A percentile compares a stretch with the other conserved stretches of the same genome.
These are phyloP conservation scores for Stropharia rugosoannulata DNA, from an alignment of 768 basidiomycete genomes.

Conservation along the genomic window DNA sequence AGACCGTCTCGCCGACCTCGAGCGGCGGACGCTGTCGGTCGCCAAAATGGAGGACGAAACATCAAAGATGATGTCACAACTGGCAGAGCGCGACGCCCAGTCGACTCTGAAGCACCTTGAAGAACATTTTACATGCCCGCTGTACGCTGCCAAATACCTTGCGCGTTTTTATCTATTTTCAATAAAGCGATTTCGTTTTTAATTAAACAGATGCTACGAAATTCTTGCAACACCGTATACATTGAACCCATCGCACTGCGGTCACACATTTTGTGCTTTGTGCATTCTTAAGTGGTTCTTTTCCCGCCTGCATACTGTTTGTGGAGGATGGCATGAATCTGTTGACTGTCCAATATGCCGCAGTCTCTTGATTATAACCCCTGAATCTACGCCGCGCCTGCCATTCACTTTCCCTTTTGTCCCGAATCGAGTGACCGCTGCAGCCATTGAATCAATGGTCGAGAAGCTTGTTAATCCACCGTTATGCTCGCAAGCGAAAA, in stretches of 20 bases:
- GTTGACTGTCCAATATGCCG: slow-evolving; percentile 72
- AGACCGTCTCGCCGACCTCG: slow-evolving; percentile 33
- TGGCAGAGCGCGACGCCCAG: slow-evolving; percentile 40
- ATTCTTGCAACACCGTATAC: slow-evolving; percentile 61
- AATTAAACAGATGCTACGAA: slow-evolving; percentile 55
- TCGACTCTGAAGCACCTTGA: slow-evolving; percentile 52
- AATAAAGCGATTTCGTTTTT: neutral
- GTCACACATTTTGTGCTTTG: slow-evolving; percentile 67
- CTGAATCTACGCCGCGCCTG: slow-evolving; percentile 50
- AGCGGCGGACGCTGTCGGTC: slow-evolving; percentile 37
- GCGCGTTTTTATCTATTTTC: neutral
- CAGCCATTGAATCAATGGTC: slow-evolving; percentile 51
- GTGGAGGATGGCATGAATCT: slow-evolving; percentile 66
- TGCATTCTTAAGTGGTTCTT: slow-evolving; percentile 72
- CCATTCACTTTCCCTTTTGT: slow-evolving; percentile 59
- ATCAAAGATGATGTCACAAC: slow-evolving; percentile 35
- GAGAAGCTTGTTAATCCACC: slow-evolving; percentile 40
- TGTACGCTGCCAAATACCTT: slow-evolving; percentile 40
- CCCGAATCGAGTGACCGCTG: slow-evolving; percentile 58
- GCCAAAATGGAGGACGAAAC: slow-evolving; percentile 43
- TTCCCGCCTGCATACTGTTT: slow-evolving; percentile 59
- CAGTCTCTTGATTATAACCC: slow-evolving; percentile 47
- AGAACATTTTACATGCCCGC: slow-evolving; percentile 62
- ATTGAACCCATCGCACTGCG: slow-evolving; percentile 54
- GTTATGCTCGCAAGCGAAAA: slow-evolving; percentile 32